Base-by-base conservation (phyloP, 2,329 filamentous ascomycete genomes). In the Neofusicoccum laricinum region DNA sequence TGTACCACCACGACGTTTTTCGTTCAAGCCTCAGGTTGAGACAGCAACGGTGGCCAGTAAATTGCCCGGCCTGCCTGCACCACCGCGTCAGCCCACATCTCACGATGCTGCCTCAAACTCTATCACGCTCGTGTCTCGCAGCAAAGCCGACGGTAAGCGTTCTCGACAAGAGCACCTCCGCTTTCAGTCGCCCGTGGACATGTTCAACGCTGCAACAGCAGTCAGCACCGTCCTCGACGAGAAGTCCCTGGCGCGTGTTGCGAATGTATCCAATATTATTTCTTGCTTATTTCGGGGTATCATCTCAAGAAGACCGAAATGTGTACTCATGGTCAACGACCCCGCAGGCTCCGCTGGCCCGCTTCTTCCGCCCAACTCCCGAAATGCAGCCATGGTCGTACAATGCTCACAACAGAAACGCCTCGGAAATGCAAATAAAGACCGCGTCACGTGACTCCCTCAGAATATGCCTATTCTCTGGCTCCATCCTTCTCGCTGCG, bases 401-500 rank as follows among this genome's bases (percentile, higher is more conserved):
- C 34, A 55, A 48, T 58, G 51, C 50, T 40, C 50, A 15, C 41
- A 57, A 49, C 32, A 45, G 40, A 64, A 64, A 64, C 62, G 62
- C 62, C 62, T 30, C 46, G 40, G 25, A 64, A 58, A 48, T 48
- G 41, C 40, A 57, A 36, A 32, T 32, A 25, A 49, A 49, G 41
- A 48, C 50, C 40, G n/a, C 30, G 14, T 30, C 19, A 48, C 14
- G 49, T 36, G 61, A 10, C 25, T 10, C 19, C 25, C 4, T 64
- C 55, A 64, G 75, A 91, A 91, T 66, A 92, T 87, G 30, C 91
- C 90, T 79, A 94, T 92, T 43, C 91, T 85, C 64, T 89, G 86
- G 55, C 91, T 87, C 92, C 92, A 94, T 59, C 89, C 85, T 67
- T 90, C 88, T 66, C 88, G 85, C 72, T 92, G 92, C 64, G 92